A percentile compares a stretch with the other conserved stretches of the same genome.
Evolutionary conservation across 106 monocot genomes (phyloP).

Genomic region (Xerophyta viscosa): DNA sequence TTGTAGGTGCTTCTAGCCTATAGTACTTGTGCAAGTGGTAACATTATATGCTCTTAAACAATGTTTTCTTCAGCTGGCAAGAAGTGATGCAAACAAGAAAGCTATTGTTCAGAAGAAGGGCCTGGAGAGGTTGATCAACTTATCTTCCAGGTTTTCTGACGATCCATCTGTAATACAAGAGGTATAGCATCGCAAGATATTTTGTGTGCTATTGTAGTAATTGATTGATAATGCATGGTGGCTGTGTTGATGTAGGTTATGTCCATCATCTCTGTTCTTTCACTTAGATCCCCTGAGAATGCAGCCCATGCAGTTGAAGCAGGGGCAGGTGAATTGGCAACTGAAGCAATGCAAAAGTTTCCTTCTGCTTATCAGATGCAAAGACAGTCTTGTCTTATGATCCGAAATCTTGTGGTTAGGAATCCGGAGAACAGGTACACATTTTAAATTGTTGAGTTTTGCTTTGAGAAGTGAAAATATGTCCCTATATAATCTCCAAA

Average conservation of each 20-base stretch:
- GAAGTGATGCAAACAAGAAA: constrained; percentile 82
- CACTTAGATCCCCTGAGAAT: constrained; percentile 84
- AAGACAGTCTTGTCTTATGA: constrained; percentile 85
- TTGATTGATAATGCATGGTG: neutral
- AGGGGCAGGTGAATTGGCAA: constrained; percentile 69
- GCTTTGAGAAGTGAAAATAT: too few species aligned
- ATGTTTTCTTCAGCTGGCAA: constrained; percentile 51
- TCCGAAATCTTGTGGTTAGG: constrained; percentile 86
- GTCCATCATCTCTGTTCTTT: constrained; percentile 57
- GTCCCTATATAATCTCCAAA: neutral
- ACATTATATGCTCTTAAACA: neutral
- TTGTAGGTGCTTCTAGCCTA: neutral
- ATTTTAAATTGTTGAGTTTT: neutral
- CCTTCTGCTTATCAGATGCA: constrained; percentile 83
- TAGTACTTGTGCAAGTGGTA: too few species aligned
- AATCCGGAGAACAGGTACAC: constrained; percentile 75
- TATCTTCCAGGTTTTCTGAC: constrained; percentile 73
- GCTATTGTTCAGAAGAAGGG: constrained; percentile 73
- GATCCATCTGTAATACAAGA: constrained; percentile 85
- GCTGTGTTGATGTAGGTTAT: constrained; percentile 51
- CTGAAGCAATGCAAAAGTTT: constrained; percentile 82
- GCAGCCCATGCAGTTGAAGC: constrained; percentile 83
- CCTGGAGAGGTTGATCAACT: constrained; percentile 55
- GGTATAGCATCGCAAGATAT: constrained; percentile 28
- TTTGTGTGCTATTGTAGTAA: neutral